Evolutionary conservation across 1,139 yeast species (phyloP).

Genomic region (Candida neerlandica): DNA sequence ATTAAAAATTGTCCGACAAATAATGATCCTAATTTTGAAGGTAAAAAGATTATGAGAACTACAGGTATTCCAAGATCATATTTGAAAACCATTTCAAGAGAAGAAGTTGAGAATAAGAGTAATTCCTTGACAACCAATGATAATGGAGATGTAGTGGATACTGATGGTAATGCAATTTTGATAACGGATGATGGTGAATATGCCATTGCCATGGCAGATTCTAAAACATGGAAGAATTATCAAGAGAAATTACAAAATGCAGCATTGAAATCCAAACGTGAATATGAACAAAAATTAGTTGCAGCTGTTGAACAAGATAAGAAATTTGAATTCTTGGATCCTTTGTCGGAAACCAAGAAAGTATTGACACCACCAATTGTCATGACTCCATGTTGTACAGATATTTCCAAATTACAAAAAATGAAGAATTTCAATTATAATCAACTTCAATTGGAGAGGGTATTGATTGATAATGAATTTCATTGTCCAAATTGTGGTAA

Average conservation of each 20-base stretch:
- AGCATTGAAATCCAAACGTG: conserved; percentile 49
- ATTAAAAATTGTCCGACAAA: conserved; percentile 94
- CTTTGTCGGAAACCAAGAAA: conserved; percentile 63
- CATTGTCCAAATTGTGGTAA: conserved; percentile 85
- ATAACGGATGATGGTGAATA: conserved; percentile 94
- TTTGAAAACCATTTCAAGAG: conserved; percentile 69
- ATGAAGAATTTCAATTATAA: conserved; percentile 42
- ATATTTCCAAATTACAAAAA: conserved; percentile 58
- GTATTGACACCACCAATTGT: conserved; percentile 70
- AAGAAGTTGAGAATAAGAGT: conserved; percentile 55
- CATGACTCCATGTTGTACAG: conserved; percentile 81
- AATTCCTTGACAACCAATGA: conserved; percentile 47
- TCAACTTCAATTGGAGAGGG: conserved; percentile 60
- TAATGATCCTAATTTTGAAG: conserved; percentile 91
- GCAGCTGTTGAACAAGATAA: conserved; percentile 44
- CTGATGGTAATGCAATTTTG: conserved; percentile 72
- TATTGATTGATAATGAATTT: conserved; percentile 80
- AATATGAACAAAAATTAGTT: conserved; percentile 39
- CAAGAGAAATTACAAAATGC: conserved; percentile 68
- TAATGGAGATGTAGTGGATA: conserved; percentile 55
- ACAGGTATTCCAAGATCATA: conserved; percentile 97
- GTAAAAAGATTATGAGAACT: conserved; percentile 84
- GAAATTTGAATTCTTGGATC: conserved; percentile 52
- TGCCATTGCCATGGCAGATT: conserved; percentile 93
- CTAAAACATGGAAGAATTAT: conserved; percentile 85